A percentile compares a stretch with the other conserved stretches of the same genome.
Conservation (phyloP, 768 basidiomycete species). For the Filobasidium wieringae region DNA sequence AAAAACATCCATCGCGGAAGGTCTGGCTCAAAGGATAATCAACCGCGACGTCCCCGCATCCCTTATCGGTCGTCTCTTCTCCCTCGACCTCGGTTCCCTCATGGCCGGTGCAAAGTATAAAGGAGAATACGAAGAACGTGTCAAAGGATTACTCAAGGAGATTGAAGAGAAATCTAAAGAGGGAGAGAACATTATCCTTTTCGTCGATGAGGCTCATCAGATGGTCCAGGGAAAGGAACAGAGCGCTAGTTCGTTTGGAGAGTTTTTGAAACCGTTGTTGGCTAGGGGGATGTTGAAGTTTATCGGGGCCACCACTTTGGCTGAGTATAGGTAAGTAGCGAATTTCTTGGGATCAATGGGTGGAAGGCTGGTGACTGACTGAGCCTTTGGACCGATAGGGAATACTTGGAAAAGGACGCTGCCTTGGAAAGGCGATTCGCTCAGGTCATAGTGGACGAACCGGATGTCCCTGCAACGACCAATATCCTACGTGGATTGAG, state of each 20-base stretch:
- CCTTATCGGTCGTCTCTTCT: conserved; percentile 39
- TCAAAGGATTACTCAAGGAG: conserved; percentile 83
- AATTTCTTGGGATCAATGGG: background rate
- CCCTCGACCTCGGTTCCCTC: conserved; percentile 88
- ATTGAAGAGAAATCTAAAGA: conserved; percentile 77
- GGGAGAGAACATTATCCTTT: conserved; percentile 71
- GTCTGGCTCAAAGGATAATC: conserved; percentile 86
- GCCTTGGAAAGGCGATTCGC: conserved; percentile 86
- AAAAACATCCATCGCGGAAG: conserved; percentile 90
- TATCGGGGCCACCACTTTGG: conserved; percentile 71
- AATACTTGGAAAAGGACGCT: conserved; percentile 80
- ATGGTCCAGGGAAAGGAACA: conserved; percentile 50
- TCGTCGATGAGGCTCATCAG: conserved; percentile 84
- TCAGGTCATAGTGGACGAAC: conserved; percentile 86
- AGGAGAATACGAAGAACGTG: conserved; percentile 91
- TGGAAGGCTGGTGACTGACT: background rate
- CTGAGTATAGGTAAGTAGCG: conserved; percentile 68
- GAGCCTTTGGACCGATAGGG: conserved; percentile 18
- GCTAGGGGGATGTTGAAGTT: conserved; percentile 57
- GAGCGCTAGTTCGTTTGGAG: conserved; percentile 40
- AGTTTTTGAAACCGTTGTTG: conserved; percentile 81
- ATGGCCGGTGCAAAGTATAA: conserved; percentile 52
- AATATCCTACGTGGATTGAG: conserved; percentile 85
- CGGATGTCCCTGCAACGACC: conserved; percentile 76
- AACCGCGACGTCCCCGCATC: conserved; percentile 58